Evolutionary conservation across 352 stramenopile species (phyloP), one percentile per base, ranked within the genome.

Genomic region (Phytopythium cucurbitacearum): DNA sequence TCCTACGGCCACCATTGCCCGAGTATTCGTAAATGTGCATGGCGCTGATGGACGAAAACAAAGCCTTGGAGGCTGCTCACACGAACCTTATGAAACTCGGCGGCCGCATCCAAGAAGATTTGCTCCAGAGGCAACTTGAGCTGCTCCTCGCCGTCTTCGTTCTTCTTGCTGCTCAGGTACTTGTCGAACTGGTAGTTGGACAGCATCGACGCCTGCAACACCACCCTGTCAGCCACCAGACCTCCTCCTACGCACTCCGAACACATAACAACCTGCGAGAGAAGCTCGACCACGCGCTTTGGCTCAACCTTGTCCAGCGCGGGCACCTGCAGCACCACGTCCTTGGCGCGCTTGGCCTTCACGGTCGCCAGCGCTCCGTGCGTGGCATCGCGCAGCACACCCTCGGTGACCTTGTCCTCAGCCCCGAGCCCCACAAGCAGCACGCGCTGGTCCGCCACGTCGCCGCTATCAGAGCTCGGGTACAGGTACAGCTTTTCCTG

Each of bases 121-220:
- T 76, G 55, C 54, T 89, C 71, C 8, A 91, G 61, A 40, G 81
- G 81, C 50, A 87, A 56, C 50, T 69, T 71, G 42, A 90, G 69
- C 63, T 87, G 88, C 51, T 72, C 71, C 34, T 89, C 76, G 57
- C 76, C 81, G 33, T 85, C 56, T 4, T 70, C 64, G 56, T 87
- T 65, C 57, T 72, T 83, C 40, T 67, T 64, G 35, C 69, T 61
- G 48, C 60, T 88, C 50, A 91, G 55, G 61, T 94, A 91, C 65
- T 85, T 71, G 64, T 94, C 80, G 42, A 94, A 94, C 63, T 89
- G 80, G 61, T 94, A 94, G 66, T 92, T 94, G 42, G 81, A 92
- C 34, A 94, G 66, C 59, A 92, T 84, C 15, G 78, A 87, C 3
- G 84, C 73, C 71, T 77, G 41, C 9, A 28, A 13, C 37, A 34